These are phyloP conservation scores for Xanthoparmelia taractica DNA, from an alignment of 495 filamentous ascomycete species.

Conservation along the genomic window DNA sequence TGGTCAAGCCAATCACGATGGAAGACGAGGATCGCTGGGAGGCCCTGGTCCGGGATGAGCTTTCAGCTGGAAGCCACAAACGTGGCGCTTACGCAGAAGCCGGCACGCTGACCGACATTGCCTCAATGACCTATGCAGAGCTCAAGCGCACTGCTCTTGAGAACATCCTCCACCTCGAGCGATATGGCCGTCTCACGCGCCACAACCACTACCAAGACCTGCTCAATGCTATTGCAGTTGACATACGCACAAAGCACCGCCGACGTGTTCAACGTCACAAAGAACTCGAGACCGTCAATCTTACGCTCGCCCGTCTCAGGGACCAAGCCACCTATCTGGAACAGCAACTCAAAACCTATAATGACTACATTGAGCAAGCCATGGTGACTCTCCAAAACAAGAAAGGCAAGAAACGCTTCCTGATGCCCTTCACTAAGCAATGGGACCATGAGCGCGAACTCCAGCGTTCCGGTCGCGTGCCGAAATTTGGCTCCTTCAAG, in stretches of 20 bases:
- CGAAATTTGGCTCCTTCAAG: slow-evolving; percentile 96
- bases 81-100: slow-evolving; percentile 86
- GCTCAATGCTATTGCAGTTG: slow-evolving; percentile 88
- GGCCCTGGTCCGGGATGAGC: slow-evolving; percentile 73
- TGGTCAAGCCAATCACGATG: slow-evolving; percentile 75
- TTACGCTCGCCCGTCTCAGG: slow-evolving; percentile 76
- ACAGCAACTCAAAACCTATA: slow-evolving; percentile 91
- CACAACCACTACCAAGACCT: slow-evolving; percentile 96
- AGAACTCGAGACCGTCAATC: slow-evolving; percentile 79
- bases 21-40: slow-evolving; percentile 92
- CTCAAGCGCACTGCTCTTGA: slow-evolving; percentile 89
- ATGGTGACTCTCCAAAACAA: slow-evolving; percentile 98
- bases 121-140: slow-evolving; percentile 81
- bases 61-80: slow-evolving; percentile 57
- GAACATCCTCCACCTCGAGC: slow-evolving; percentile 84
- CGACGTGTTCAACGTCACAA: slow-evolving; percentile 81
- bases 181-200: slow-evolving; percentile 73
- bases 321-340: slow-evolving; percentile 91
- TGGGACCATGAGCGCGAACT: slow-evolving; percentile 98
- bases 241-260: slow-evolving; percentile 94
- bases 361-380: slow-evolving; percentile 97
- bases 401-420: slow-evolving; percentile 89
- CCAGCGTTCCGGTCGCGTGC: slow-evolving; percentile 78
- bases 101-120: slow-evolving; percentile 77
- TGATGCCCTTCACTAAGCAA: slow-evolving; percentile 96